Base-by-base conservation (phyloP, 116 monocot species). In the Dioscorea cayenensis region DNA sequence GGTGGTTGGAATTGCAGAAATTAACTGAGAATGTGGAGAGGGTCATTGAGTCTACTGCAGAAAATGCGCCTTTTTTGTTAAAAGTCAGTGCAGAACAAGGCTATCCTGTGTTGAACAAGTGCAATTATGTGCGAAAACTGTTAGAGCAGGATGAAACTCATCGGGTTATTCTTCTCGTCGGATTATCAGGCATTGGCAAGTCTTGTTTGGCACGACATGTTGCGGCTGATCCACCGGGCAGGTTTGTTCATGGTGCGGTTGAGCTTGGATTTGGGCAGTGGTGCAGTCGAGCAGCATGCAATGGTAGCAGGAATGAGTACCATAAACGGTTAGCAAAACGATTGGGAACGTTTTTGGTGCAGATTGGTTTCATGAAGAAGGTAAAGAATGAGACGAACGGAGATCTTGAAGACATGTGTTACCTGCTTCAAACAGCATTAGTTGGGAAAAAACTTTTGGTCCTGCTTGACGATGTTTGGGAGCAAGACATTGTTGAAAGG, bases 391-490 rank as follows among this genome's bases (percentile, higher is more conserved):
- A 66, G 23, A 29, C 72, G 67, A 63, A 1, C 10, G 55, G 19
- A 14, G 85, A 85, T 75, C 76, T 85, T 25, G 85, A 85, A 38
- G 85, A 76, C 70, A 69, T 78, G 4, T 81, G 84, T 50, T 81
- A 66, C 72, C 66, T 68, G 77, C 84, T 85, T 8, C 84, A 81
- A 69, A 75, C 73, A n/a, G 77, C 84, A 49, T 66, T 84, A 60
- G 65, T 73, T 37, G 84, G 80, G 67, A 84, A 77, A 70, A 81
- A 72, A 64, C 76, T 85, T 28, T 49, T 85, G 63, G 65, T 85
- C 22, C 65, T 85, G 14, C 79, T 85, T 64, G 85, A 85, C 68
- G 85, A 85, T 76, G 85, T 85, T n/a, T 82, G 85, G 81, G 82
- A 85, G 73, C 85, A 85, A 65, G 82, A 85, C 61, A 85, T 85